Percentiles rank a stretch among this genome's conserved stretches.
phyloP scores from a whole-genome alignment of 1,284 basidiomycete species.

The Puccinia horiana region DNA sequence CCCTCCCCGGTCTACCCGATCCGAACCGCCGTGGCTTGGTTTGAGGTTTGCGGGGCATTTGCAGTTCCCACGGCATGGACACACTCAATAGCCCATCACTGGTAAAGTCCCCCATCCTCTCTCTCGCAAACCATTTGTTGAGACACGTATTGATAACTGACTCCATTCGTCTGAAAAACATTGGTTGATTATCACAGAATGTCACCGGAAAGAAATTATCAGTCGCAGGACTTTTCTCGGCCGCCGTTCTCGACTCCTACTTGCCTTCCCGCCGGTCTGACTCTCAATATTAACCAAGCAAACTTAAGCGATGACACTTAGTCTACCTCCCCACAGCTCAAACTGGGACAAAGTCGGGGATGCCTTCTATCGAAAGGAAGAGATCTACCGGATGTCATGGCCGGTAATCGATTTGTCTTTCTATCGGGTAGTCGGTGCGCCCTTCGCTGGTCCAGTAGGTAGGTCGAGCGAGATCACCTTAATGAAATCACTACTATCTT shows the following conservation, averaged over 20 bases:
- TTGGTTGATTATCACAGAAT: not conserved
- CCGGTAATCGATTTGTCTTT: constrained; percentile 32
- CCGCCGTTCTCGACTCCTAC: not conserved
- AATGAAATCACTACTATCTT: not conserved
- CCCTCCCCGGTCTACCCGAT: too few relatives aligned
- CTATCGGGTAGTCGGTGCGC: constrained; percentile 34
- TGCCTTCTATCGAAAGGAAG: constrained; percentile 45
- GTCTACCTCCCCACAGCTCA: constrained; percentile 38
- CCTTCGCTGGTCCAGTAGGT: constrained; percentile 44
- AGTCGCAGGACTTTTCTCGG: not conserved
- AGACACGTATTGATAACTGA: too few relatives aligned
- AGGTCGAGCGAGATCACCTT: not conserved
- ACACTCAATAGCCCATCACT: not conserved
- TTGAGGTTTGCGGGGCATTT: too few relatives aligned
- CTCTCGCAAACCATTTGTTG: not conserved
- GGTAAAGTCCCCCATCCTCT: not conserved
- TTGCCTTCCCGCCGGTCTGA: not conserved
- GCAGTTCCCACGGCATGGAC: too few relatives aligned
- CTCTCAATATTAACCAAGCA: not conserved
- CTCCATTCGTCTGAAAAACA: too few relatives aligned
- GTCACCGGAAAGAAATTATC: not conserved
- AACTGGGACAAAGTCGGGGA: constrained; percentile 48
- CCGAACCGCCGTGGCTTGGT: too few relatives aligned
- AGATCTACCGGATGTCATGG: constrained; percentile 44
- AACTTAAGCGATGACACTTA: not conserved